Percentiles rank a stretch among this genome's conserved stretches.
Evolutionary conservation across 495 filamentous ascomycete species (phyloP).

Genomic region (Massariosphaeria phaeospora): DNA sequence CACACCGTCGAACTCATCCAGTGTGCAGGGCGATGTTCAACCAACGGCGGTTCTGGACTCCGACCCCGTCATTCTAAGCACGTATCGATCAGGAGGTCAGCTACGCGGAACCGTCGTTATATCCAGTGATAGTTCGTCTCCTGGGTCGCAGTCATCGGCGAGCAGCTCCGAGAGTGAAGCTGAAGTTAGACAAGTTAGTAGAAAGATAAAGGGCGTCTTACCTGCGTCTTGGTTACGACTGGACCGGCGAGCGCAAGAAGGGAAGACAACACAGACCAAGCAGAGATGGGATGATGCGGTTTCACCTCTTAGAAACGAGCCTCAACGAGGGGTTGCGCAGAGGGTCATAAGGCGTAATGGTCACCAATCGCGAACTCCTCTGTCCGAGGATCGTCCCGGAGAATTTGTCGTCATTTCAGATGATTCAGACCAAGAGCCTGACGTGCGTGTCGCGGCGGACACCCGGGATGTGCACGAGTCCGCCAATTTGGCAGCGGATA

Average conservation of each 20-base stretch:
- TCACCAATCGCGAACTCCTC: not conserved
- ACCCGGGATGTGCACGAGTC: not conserved
- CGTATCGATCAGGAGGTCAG: not conserved
- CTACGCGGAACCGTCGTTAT: not conserved
- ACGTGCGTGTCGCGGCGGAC: not conserved
- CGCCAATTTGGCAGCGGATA: not conserved
- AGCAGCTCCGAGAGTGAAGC: conserved; percentile 31
- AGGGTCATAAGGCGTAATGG: conserved; percentile 1
- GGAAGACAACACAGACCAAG: conserved; percentile 36
- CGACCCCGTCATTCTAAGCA: not conserved
- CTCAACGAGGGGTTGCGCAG: conserved; percentile 52
- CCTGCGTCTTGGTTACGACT: conserved; percentile 87
- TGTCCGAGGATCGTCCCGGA: not conserved
- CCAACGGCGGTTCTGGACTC: not conserved
- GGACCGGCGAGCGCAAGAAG: conserved; percentile 47
- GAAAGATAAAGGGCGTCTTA: conserved; percentile 73
- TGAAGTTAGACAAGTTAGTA: conserved; percentile 44
- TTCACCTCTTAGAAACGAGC: conserved; percentile 26
- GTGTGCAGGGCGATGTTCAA: conserved; percentile 2
- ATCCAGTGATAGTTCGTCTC: conserved; percentile 11
- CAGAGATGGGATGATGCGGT: conserved; percentile 7
- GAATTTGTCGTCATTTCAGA: conserved; percentile 20
- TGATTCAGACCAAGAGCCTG: conserved; percentile 18
- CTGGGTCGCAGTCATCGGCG: not conserved
- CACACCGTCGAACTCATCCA: conserved; percentile 22